These are phyloP conservation scores for Spergularia marina DNA, from an alignment of 148 eudicot species.

Conservation along the genomic window DNA sequence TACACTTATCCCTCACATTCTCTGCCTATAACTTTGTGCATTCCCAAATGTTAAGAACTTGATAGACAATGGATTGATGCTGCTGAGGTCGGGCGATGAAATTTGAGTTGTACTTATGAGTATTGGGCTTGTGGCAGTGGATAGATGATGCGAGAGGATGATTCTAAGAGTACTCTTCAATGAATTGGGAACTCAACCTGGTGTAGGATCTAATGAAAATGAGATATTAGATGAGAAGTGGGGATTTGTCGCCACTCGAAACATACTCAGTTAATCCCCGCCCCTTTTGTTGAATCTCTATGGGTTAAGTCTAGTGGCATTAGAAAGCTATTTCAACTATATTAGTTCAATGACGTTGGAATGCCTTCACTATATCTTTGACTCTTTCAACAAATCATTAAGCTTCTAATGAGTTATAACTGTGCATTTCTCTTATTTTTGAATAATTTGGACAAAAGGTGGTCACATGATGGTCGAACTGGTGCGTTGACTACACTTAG, in stretches of 20 bases:
- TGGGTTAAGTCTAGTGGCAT: not conserved
- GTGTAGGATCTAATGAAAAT: not conserved
- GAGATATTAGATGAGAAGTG: not conserved
- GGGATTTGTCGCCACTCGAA: not conserved
- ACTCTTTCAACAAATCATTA: not conserved
- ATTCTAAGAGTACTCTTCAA: not conserved
- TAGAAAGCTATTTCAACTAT: not conserved
- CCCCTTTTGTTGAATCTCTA: not conserved
- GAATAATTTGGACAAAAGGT: constrained; percentile 30
- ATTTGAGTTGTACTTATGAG: not conserved
- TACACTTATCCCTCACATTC: not conserved
- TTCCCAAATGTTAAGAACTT: not conserved
- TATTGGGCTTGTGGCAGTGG: not conserved
- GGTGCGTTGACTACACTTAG: constrained; percentile 25
- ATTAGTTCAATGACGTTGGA: not conserved
- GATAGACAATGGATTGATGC: not conserved
- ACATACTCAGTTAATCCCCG: not conserved
- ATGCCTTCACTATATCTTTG: not conserved
- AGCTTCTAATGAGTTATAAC: not conserved
- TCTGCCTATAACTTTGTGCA: not conserved
- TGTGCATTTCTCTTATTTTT: not conserved
- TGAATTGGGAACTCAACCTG: not conserved
- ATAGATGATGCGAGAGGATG: not conserved
- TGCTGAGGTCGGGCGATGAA: too few relatives aligned
- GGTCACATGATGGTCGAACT: constrained; percentile 33